These are phyloP conservation scores for Amanita brunnescens DNA, from an alignment of 768 basidiomycete genomes.

Conservation along the genomic window DNA sequence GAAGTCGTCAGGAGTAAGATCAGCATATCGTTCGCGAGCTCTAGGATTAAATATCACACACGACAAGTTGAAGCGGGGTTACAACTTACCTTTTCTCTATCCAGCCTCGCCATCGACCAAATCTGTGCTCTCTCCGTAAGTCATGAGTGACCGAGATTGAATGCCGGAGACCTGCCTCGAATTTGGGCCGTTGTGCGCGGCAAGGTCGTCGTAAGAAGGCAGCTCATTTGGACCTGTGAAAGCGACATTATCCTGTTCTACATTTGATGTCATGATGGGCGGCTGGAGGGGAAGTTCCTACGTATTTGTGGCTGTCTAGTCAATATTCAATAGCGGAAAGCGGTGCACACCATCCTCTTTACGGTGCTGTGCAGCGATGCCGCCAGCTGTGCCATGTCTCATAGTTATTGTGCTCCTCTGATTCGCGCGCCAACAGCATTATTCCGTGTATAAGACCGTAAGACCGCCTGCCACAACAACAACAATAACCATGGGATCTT, in stretches of 20 bases:
- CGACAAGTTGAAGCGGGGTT: conserved; percentile 43
- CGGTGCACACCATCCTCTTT: neutral
- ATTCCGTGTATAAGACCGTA: neutral
- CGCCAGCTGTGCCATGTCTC: neutral
- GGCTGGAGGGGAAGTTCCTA: neutral
- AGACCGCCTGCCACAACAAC: no score
- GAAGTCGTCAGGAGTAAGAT: conserved; percentile 51
- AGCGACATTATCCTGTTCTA: conserved; percentile 36
- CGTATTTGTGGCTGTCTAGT: neutral
- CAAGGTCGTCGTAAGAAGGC: conserved; percentile 78
- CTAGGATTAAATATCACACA: conserved; percentile 63
- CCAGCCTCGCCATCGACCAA: conserved; percentile 82
- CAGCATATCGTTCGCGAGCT: conserved; percentile 76
- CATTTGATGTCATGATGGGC: conserved; percentile 22
- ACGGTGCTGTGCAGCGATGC: neutral
- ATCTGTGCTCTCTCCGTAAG: conserved; percentile 31
- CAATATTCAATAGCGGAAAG: no score
- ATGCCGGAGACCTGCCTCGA: conserved; percentile 44
- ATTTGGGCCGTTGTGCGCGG: conserved; percentile 68
- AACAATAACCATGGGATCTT: neutral
- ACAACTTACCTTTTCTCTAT: conserved; percentile 69
- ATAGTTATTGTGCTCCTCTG: no score
- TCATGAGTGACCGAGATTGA: neutral
- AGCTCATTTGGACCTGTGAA: conserved; percentile 41
- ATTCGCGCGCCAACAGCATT: neutral